These are phyloP conservation scores for Hanseniaspora uvarum DNA, from an alignment of 1,139 yeast species.

Conservation along the genomic window DNA sequence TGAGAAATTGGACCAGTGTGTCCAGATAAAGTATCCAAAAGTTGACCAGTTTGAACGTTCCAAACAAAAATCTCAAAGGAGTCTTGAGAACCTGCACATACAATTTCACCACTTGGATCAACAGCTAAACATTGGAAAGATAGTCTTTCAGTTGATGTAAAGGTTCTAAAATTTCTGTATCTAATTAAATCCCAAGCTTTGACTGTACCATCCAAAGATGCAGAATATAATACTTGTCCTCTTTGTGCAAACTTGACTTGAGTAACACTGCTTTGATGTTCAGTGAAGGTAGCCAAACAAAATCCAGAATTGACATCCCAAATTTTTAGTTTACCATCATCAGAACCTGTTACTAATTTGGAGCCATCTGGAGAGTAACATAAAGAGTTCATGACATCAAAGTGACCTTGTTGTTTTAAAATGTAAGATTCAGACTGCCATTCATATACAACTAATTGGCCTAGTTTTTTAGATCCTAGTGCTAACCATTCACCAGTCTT, in stretches of 20 bases:
- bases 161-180: slow-evolving; percentile 86
- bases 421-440: slow-evolving; percentile 98
- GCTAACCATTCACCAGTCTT: slow-evolving; percentile 93
- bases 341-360: slow-evolving; percentile 83
- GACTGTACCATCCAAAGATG: slow-evolving; percentile 92
- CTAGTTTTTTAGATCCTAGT: slow-evolving; percentile 79
- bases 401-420: slow-evolving; percentile 93
- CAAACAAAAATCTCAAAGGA: slow-evolving; percentile 86
- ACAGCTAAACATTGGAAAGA: slow-evolving; percentile 86
- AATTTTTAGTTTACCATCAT: slow-evolving; percentile 90
- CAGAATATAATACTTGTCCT: slow-evolving; percentile 82
- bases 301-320: slow-evolving; percentile 95
- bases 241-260: slow-evolving; percentile 73
- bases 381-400: slow-evolving; percentile 74
- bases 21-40: slow-evolving; percentile 76
- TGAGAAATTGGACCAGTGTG: slow-evolving; percentile 95
- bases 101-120: slow-evolving; percentile 95
- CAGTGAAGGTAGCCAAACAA: slow-evolving; percentile 82
- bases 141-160: slow-evolving; percentile 79
- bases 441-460: slow-evolving; percentile 93
- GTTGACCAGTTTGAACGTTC: slow-evolving; percentile 94
- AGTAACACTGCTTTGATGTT: slow-evolving; percentile 83
- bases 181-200: slow-evolving; percentile 94
- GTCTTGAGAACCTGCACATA: slow-evolving; percentile 89
- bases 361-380: slow-evolving; percentile 94